Base-by-base conservation (phyloP, 352 stramenopile genomes). In the Plasmopara viticola region DNA sequence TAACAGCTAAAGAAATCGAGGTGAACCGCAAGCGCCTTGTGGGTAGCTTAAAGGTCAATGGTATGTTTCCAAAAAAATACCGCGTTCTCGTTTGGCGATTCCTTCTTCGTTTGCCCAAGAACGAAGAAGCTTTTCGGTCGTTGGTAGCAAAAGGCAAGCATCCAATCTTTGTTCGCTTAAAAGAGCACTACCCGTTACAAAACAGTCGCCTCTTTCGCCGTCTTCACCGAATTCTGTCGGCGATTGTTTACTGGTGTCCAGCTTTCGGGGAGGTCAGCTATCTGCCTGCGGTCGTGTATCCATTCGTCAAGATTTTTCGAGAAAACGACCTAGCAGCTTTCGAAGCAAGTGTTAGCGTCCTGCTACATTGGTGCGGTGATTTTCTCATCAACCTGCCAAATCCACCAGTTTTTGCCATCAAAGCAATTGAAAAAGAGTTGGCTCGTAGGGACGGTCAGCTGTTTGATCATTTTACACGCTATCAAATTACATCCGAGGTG, bases 291-390 rank as follows among this genome's bases (percentile, higher is more conserved):
- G 28, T 94, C 14, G 86, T 90, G 37, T 96, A 94, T 60, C 87
- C 88, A 15, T 95, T 97, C 53, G 66, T 95, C 46, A 88, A 90
- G 44, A 72, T 94, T 10, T 94, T 91, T 48, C 71, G 67, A 0
- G 72, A 87, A 35, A 93, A 96, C 44, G 87, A 95, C 28, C 53
- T 97, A 17, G 86, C 84, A 8, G 87, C 86, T 17, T 97, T 97
- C 55, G 90, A 97, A 75, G 72, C 83, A 14, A 84, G 83, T 30
- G 37, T 95, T 37, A 78, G 72, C 18, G 66, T 97, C 6, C 53
- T 97, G n/a, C 67, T 96, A 13, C 77, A 95, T 44, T 96, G 79
- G 76, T 91, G 84, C 42, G 60, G 67, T 1, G 72, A 82, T 46
- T 96, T 90, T 38, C 70, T 97, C 9, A 60, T 84, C 4, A 90